Conservation (phyloP, 2,329 filamentous ascomycete genomes). For the Mollisia scopiformis region DNA sequence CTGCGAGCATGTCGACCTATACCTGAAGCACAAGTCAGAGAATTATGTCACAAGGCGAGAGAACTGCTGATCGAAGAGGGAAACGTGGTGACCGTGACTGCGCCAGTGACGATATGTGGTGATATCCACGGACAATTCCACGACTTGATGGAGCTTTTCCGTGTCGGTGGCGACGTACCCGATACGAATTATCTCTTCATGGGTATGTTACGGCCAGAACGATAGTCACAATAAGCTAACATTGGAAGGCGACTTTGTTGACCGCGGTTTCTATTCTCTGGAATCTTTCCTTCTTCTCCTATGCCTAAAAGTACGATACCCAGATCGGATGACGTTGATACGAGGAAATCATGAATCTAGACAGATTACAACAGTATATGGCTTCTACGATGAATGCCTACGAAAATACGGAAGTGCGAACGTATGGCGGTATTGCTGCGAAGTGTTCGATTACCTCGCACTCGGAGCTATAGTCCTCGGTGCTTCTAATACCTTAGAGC, state of each 20-base stretch:
- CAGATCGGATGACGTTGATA: conserved; percentile 95
- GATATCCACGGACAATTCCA: conserved; percentile 98
- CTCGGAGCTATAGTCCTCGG: conserved; percentile 96
- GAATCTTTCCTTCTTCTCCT: conserved; percentile 95
- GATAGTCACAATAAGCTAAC: conserved; percentile 16
- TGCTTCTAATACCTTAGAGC: conserved; percentile 67
- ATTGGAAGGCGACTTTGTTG: conserved; percentile 83
- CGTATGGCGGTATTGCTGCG: conserved; percentile 96
- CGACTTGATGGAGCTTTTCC: conserved; percentile 94
- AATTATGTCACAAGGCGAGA: conserved; percentile 95
- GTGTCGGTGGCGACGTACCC: conserved; percentile 89
- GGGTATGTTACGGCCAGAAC: conserved; percentile 58
- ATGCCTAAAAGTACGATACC: conserved; percentile 95
- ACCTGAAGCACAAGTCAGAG: conserved; percentile 91
- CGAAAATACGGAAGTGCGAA: conserved; percentile 96
- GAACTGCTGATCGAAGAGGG: conserved; percentile 97
- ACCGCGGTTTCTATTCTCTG: conserved; percentile 96
- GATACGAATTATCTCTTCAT: conserved; percentile 98
- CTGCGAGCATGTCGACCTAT: conserved; percentile 95
- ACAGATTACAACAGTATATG: conserved; percentile 96
- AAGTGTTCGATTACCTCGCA: conserved; percentile 98
- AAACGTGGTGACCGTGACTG: conserved; percentile 93
- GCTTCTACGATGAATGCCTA: conserved; percentile 97
- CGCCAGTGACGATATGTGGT: conserved; percentile 95
- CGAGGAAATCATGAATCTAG: conserved; percentile 94